These are phyloP conservation scores for Colletotrichum tropicale DNA, from an alignment of 2,329 filamentous ascomycete genomes.

Conservation along the genomic window DNA sequence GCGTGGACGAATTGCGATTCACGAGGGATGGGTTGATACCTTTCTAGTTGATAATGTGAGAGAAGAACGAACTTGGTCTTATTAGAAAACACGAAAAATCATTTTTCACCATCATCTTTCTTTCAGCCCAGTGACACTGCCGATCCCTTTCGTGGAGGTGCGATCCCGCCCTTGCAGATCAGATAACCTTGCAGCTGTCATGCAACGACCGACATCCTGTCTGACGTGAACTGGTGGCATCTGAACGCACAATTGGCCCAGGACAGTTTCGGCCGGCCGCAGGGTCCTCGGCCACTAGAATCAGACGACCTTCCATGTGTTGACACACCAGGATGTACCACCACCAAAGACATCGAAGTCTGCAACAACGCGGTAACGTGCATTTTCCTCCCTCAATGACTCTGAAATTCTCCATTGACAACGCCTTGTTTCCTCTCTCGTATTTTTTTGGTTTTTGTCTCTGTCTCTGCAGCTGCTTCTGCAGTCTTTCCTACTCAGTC, in stretches of 20 bases:
- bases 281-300: neutral
- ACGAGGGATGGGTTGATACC: slow-evolving; percentile 18
- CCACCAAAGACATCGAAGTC: neutral
- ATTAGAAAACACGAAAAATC: neutral
- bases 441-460: neutral
- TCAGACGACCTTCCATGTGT: neutral
- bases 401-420: neutral
- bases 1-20: neutral
- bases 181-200: slow-evolving; percentile 20
- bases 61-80: slow-evolving; percentile 13
- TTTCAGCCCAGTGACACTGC: neutral
- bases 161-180: neutral
- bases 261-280: neutral
- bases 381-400: neutral
- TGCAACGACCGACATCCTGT: neutral
- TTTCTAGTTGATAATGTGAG: slow-evolving; percentile 21
- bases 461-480: neutral
- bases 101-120: neutral
- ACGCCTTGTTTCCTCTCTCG: neutral
- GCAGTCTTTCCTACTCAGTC: neutral
- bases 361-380: neutral
- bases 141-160: slow-evolving; percentile 4
- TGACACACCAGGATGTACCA: neutral
- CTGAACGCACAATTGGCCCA: neutral
- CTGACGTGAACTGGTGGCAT: slow-evolving; percentile 1